Evolutionary conservation across 1,284 basidiomycete species (phyloP), one percentile per base, ranked within the genome.

Genomic region (Marasmius sp.): DNA sequence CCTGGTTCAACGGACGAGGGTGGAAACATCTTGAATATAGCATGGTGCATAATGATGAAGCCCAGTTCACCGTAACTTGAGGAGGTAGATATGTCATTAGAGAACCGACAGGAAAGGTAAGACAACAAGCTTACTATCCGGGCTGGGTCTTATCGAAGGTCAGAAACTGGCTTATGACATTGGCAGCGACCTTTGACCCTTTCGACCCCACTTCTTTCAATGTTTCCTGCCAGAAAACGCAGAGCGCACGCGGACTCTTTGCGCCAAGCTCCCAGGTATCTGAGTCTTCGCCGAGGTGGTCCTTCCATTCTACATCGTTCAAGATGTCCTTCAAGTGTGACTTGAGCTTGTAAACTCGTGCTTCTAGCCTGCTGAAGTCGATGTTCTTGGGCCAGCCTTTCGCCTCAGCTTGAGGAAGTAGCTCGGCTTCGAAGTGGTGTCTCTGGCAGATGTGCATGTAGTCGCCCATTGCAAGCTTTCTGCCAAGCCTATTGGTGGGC

Each of bases 11-110:
- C 82, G 0, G 79, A 76, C 3, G 79, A 71, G 0, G 83, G 85
- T 6, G 91, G 89, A 65, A 93, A 93, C 62, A 93, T 77, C 68
- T 86, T 81, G 69, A 86, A 88, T 6, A 93, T 79, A 0, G 87
- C 88, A 67, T 92, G 90, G 59, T 88, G 84, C 61, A 93, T 89
- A 66, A 93, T 88, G 20, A 90, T 77, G 0, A 87, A 88, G 8
- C 91, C 92, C 49, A 87, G 79, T 74, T 93, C 92, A 53, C 92
- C 91, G 66, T 93, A 93, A 69, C 91, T 93, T 62, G 4, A 61
- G 18, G 22, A 6, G 5, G 49, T 51, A 22, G 14, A n/a, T 9
- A 9, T 47, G 53, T 20, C 51, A 60, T n/a, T 22, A 39, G 20
- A 14, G 56, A 34, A 41, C 59, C n/a, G 22, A 50, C 34, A 62